Evolutionary conservation across 2,329 filamentous ascomycete species (phyloP), one percentile per base, ranked within the genome.

Genomic region (Penicillium brasilianum): DNA sequence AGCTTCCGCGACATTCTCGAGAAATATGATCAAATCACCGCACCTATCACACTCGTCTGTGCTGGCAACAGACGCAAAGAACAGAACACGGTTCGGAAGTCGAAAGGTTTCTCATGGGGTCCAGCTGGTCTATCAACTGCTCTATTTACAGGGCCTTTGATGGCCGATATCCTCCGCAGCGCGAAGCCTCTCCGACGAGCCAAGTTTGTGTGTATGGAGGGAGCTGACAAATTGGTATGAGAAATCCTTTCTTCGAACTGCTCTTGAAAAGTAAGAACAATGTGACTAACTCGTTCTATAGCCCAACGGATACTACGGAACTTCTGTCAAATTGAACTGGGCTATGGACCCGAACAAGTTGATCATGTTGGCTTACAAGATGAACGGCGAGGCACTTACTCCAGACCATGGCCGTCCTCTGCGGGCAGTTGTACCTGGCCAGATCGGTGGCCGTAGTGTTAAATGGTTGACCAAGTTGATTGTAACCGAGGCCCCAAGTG

Each of bases 81-180:
- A 77, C 93, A 97, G 73, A 97, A 97, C 68, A 83, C 92, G 55
- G 91, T 97, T 3, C 85, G 92, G 16, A 97, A 97, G 76, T 92
- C 91, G 1, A 96, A 97, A 70, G 93, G 93, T 0, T 97, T 97
- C 78, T 96, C 92, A 2, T 97, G 93, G 93, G 93, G 93, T 37
- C 83, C 93, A 0, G 93, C 91, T 4, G 93, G 93, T 25, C 75
- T 97, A 6, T 96, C 92, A 0, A 97, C 92, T 0, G 92, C 92
- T 0, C 79, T 97, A 0, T 97, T 91, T 83, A 97, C 93, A 0
- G 93, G 93, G 22, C 90, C 93, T 0, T 81, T 89, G 43, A 87
- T 97, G 76, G 83, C 82, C 1, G 89, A 94, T 62, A 77, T 97
- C 4, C 81, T 97, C 16, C 83, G 82, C 60, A 83, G 81, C 63